Conservation (phyloP, 2,329 filamentous ascomycete species). For the Ophiostoma fasciatum region DNA sequence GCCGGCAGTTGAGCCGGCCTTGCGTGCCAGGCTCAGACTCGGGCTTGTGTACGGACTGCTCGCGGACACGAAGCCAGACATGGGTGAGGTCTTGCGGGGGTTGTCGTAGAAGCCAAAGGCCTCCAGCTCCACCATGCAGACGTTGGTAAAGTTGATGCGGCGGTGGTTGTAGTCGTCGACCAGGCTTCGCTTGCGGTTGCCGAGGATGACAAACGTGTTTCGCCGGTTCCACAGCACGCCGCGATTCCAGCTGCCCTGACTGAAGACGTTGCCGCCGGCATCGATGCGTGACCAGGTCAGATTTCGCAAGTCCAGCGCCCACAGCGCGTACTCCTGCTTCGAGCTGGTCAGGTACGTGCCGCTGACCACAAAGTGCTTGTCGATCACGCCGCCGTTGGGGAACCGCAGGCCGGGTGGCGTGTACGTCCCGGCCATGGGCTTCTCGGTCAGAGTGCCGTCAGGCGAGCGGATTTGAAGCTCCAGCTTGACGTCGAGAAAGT, state of each 20-base stretch:
- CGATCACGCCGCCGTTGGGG: constrained; percentile 88
- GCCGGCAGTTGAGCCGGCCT: constrained; percentile 52
- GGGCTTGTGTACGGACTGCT: constrained; percentile 53
- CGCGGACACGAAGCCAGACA: constrained; percentile 72
- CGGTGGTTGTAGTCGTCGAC: constrained; percentile 98
- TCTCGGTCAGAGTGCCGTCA: constrained; percentile 73
- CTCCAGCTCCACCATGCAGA: constrained; percentile 93
- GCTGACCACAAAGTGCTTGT: constrained; percentile 92
- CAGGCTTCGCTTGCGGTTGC: constrained; percentile 81
- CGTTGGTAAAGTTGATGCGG: constrained; percentile 91
- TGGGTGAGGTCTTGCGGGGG: constrained; percentile 60
- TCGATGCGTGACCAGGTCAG: constrained; percentile 94
- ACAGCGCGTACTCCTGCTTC: constrained; percentile 94
- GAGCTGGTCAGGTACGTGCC: constrained; percentile 95
- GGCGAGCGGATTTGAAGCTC: constrained; percentile 79
- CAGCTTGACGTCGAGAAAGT: constrained; percentile 92
- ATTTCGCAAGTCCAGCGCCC: constrained; percentile 80
- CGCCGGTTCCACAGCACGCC: constrained; percentile 85
- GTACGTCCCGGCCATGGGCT: constrained; percentile 72
- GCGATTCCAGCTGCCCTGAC: constrained; percentile 94
- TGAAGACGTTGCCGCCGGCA: constrained; percentile 85
- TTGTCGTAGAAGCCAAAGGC: constrained; percentile 97
- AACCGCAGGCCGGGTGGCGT: constrained; percentile 89
- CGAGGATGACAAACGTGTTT: constrained; percentile 90
- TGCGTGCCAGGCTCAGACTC: constrained; percentile 41